These are phyloP conservation scores for Mycosphaerella sp. DNA, from an alignment of 2,329 filamentous ascomycete species.

Conservation along the genomic window DNA sequence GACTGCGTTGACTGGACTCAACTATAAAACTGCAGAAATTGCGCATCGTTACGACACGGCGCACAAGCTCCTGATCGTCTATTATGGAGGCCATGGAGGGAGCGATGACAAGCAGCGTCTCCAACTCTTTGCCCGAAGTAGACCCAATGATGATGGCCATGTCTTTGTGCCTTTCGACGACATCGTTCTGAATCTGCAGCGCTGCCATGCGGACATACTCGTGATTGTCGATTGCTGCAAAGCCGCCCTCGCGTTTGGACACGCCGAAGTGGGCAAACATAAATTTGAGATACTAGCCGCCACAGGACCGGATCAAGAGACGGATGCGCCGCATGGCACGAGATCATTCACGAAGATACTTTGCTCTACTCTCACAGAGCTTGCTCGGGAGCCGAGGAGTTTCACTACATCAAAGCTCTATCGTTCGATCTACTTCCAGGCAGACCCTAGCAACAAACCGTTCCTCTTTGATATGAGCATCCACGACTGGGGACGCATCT, in stretches of 20 bases:
- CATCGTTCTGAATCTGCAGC: conserved; percentile 3
- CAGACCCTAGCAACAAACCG: conserved; percentile 3
- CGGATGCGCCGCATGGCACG: background rate
- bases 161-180: conserved; percentile 9
- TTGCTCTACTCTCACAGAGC: conserved; percentile 3
- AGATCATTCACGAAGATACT: conserved; percentile 8
- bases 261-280: conserved; percentile 8
- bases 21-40: conserved; percentile 6
- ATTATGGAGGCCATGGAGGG: conserved; percentile 13
- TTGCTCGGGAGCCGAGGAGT: background rate
- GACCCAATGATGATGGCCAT: conserved; percentile 3
- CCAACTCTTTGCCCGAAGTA: conserved; percentile 2
- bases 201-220: conserved; percentile 9
- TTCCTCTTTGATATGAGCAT: conserved; percentile 13
- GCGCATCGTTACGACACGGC: conserved; percentile 9
- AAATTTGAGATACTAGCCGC: conserved; percentile 13
- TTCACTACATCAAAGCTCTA: conserved; percentile 15
- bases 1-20: conserved; percentile 1
- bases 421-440: conserved; percentile 8
- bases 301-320: background rate
- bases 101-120: conserved; percentile 1
- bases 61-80: conserved; percentile 5
- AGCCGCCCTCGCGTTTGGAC: conserved; percentile 8
- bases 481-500: conserved; percentile 11
- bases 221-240: conserved; percentile 12